Evolutionary conservation across 768 basidiomycete genomes (phyloP).

Genomic region (Suillus americanus): DNA sequence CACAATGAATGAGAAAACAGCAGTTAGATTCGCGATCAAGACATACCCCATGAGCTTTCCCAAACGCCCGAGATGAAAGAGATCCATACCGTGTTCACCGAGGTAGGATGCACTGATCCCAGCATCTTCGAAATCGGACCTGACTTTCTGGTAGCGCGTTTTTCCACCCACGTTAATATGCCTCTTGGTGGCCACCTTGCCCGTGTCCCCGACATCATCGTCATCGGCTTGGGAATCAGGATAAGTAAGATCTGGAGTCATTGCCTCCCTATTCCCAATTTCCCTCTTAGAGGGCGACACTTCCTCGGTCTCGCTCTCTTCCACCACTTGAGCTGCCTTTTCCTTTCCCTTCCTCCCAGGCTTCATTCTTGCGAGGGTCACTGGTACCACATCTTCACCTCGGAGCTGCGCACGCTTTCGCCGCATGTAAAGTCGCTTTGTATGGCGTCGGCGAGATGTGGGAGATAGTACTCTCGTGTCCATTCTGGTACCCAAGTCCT

Average conservation of each 20-base stretch:
- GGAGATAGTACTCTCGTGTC: slow-evolving; percentile 41
- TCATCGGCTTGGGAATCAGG: slow-evolving; percentile 14
- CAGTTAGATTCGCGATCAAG: slow-evolving; percentile 20
- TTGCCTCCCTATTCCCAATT: slow-evolving; percentile 1
- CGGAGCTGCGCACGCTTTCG: slow-evolving; percentile 55
- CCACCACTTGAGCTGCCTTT: neutral
- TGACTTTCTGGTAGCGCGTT: slow-evolving; percentile 42
- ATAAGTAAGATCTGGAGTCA: slow-evolving; percentile 10
- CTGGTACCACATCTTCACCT: slow-evolving; percentile 27
- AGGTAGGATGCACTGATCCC: slow-evolving; percentile 49
- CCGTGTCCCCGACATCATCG: slow-evolving; percentile 4
- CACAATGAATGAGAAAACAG: slow-evolving; percentile 17
- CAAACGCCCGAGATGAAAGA: slow-evolving; percentile 38
- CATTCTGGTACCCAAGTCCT: slow-evolving; percentile 8
- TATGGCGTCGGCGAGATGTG: slow-evolving; percentile 49
- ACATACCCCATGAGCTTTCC: slow-evolving; percentile 43
- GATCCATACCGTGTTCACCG: slow-evolving; percentile 39
- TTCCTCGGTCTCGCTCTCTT: slow-evolving; percentile 1
- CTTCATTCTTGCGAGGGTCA: slow-evolving; percentile 31
- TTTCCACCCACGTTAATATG: slow-evolving; percentile 35
- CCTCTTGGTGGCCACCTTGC: slow-evolving; percentile 11
- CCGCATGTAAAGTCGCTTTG: slow-evolving; percentile 73
- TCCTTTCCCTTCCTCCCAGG: slow-evolving; percentile 33
- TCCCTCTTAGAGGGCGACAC: slow-evolving; percentile 5
- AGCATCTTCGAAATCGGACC: slow-evolving; percentile 38